Percentiles rank a stretch among this genome's conserved stretches.
These are phyloP conservation scores for Raddia distichophylla DNA, from an alignment of 176 grass and related monocot genomes.

Conservation along the genomic window DNA sequence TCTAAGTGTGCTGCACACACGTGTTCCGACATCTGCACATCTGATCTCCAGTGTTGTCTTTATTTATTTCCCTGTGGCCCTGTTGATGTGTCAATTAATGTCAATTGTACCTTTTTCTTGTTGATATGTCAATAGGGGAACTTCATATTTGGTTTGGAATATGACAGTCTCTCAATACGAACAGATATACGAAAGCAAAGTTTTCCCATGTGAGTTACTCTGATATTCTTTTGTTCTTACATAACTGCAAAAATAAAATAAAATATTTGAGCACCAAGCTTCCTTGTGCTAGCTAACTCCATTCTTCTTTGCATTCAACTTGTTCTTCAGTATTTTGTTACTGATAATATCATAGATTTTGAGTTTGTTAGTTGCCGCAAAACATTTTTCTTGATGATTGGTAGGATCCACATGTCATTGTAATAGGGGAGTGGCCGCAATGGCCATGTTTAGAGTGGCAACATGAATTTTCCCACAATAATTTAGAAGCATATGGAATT, in stretches of 20 bases:
- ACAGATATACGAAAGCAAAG: slow-evolving; percentile 80
- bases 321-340: slow-evolving; percentile 22
- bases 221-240: slow-evolving; percentile 32
- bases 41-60: slow-evolving; percentile 20
- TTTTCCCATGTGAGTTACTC: slow-evolving; percentile 68
- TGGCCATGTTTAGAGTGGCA: too few species aligned
- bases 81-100: slow-evolving; percentile 29
- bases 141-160: slow-evolving; percentile 83
- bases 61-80: slow-evolving; percentile 23
- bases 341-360: background rate
- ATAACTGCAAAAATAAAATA: slow-evolving; percentile 18
- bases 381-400: too few species aligned
- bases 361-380: too few species aligned
- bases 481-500: slow-evolving; percentile 23
- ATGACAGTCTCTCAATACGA: slow-evolving; percentile 81
- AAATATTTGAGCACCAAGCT: slow-evolving; percentile 38
- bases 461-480: background rate
- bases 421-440: too few species aligned
- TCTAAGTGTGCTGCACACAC: slow-evolving; percentile 3
- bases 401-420: too few species aligned
- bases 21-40: slow-evolving; percentile 12
- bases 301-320: slow-evolving; percentile 35
- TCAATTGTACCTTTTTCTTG: slow-evolving; percentile 44
- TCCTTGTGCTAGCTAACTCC: slow-evolving; percentile 43
- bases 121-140: slow-evolving; percentile 59